These are phyloP conservation scores for Thymus quinquecostatus DNA, from an alignment of 257 asterid genomes.

Conservation along the genomic window DNA sequence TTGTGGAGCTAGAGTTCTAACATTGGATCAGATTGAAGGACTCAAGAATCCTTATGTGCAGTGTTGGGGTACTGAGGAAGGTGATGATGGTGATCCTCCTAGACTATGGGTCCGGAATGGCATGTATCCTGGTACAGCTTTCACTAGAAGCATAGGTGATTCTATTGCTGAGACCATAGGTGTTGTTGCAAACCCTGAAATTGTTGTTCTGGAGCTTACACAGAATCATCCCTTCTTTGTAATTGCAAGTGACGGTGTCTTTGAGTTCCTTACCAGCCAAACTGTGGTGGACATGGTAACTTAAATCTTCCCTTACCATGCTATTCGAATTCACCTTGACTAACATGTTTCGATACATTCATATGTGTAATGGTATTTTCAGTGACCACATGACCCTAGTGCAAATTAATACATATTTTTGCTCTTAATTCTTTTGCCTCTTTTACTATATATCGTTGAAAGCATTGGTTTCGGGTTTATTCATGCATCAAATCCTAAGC, in stretches of 20 bases:
- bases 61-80: conserved; percentile 98
- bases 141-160: conserved; percentile 96
- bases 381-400: conserved; percentile 8
- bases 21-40: conserved; percentile 98
- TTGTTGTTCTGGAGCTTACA: conserved; percentile 80
- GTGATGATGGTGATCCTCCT: conserved; percentile 98
- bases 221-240: conserved; percentile 80
- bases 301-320: conserved; percentile 19
- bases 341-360: conserved; percentile 5
- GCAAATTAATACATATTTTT: conserved; percentile 23
- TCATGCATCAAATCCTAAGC: neutral
- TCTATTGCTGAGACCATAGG: conserved; percentile 95
- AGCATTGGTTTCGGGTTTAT: neutral
- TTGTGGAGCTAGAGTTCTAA: conserved; percentile 97
- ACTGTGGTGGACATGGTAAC: conserved; percentile 92
- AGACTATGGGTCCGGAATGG: conserved; percentile 97
- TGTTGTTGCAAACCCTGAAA: conserved; percentile 91
- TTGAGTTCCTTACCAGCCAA: conserved; percentile 97
- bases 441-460: neutral
- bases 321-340: conserved; percentile 1
- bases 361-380: neutral
- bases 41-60: conserved; percentile 77
- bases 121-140: conserved; percentile 99
- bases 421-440: neutral
- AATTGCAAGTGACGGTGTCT: conserved; percentile 94